These are phyloP conservation scores for Soucietia sequanensis DNA, from an alignment of 805 yeast species.

Conservation along the genomic window DNA sequence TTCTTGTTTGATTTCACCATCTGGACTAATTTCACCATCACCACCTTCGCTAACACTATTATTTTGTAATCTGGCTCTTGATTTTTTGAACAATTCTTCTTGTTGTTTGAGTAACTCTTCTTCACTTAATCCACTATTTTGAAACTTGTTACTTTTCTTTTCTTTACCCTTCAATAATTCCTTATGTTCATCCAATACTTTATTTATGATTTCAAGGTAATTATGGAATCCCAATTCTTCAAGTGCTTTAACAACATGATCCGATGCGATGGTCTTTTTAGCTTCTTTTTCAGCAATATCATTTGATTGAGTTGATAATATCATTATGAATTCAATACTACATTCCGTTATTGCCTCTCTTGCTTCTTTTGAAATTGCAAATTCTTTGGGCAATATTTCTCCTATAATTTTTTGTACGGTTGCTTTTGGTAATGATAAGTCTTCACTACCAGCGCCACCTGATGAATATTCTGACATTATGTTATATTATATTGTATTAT, in stretches of 20 bases:
- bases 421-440: conserved; percentile 56
- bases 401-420: conserved; percentile 94
- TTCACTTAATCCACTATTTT: conserved; percentile 86
- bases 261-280: conserved; percentile 94
- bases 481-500: no score
- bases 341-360: conserved; percentile 94
- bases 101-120: conserved; percentile 91
- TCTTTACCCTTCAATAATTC: conserved; percentile 87
- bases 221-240: conserved; percentile 83
- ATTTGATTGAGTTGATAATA: conserved; percentile 86
- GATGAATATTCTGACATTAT: conserved; percentile 41
- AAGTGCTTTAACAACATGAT: conserved; percentile 89
- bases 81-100: conserved; percentile 83
- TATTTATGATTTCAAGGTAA: conserved; percentile 78
- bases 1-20: conserved; percentile 8
- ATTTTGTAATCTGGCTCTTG: conserved; percentile 61
- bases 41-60: conserved; percentile 8
- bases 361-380: conserved; percentile 88
- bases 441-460: conserved; percentile 31
- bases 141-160: conserved; percentile 87
- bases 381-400: conserved; percentile 86
- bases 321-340: conserved; percentile 94
- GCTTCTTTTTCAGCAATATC: conserved; percentile 96
- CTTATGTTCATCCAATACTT: conserved; percentile 81
- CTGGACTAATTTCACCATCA: background rate